Evolutionary conservation across 441 rosid genomes (phyloP).

Genomic region (Populus hybrid): DNA sequence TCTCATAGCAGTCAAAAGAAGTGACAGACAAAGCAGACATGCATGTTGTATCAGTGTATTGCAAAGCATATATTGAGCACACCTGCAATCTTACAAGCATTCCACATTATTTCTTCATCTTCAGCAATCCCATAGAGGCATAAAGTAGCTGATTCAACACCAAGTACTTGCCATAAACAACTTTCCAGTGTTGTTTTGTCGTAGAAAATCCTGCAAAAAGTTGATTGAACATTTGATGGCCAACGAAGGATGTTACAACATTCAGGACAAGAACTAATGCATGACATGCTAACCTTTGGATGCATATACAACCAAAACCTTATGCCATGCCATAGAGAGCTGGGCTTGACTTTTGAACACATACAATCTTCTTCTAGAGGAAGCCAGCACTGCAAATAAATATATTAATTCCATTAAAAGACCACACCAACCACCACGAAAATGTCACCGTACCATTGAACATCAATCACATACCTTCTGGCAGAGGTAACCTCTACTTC

Average conservation of each 20-base stretch:
- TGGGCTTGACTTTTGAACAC: slow-evolving; percentile 63
- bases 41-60: background rate
- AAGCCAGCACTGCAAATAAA: slow-evolving; percentile 79
- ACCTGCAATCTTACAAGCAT: slow-evolving; percentile 76
- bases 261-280: background rate
- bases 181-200: slow-evolving; percentile 95
- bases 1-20: background rate
- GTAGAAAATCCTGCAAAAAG: slow-evolving; percentile 66
- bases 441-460: background rate
- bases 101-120: slow-evolving; percentile 91
- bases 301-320: slow-evolving; percentile 95
- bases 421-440: background rate
- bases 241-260: background rate
- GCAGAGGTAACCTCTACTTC: slow-evolving; percentile 85
- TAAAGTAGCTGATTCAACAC: slow-evolving; percentile 68
- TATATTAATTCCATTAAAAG: background rate
- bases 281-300: slow-evolving; percentile 60
- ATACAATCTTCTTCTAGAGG: slow-evolving; percentile 90
- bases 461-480: slow-evolving; percentile 54
- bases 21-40: background rate
- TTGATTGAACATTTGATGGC: slow-evolving; percentile 12
- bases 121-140: slow-evolving; percentile 84
- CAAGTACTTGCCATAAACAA: slow-evolving; percentile 84
- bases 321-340: slow-evolving; percentile 54
- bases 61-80: slow-evolving; percentile 11